Conservation (phyloP, 2,329 filamentous ascomycete species). For the Botryotinia globosa region DNA sequence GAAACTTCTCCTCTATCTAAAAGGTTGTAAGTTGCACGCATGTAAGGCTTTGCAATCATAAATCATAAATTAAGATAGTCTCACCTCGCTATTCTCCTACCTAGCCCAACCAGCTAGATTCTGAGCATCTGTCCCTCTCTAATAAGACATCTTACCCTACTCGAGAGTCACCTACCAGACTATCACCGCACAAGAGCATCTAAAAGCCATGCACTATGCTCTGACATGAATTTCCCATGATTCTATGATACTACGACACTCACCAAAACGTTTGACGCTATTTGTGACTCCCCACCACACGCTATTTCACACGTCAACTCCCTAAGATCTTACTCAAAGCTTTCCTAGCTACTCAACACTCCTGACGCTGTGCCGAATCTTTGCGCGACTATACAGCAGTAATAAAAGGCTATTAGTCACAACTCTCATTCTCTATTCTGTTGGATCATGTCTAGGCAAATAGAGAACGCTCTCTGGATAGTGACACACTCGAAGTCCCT, state of each 20-base stretch:
- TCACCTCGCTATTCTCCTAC: accelerated
- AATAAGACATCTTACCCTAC: accelerated
- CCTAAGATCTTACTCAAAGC: neutral
- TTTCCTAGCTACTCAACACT: neutral
- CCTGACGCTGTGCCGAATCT: neutral
- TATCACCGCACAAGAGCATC: neutral
- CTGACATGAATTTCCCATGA: neutral
- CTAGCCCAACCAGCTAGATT: accelerated
- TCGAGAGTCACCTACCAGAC: accelerated
- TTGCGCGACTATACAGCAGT: neutral
- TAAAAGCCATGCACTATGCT: neutral
- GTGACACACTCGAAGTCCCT: too few relatives aligned
- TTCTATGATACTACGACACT: neutral
- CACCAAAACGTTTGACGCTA: neutral
- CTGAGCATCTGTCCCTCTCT: accelerated
- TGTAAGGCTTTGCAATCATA: too few relatives aligned
- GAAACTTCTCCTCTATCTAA: neutral
- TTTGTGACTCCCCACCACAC: accelerated
- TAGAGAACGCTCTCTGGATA: too few relatives aligned
- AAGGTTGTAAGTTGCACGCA: accelerated
- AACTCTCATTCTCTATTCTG: neutral
- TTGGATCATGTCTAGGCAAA: too few relatives aligned
- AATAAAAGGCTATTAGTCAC: too few relatives aligned
- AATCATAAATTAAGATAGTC: neutral
- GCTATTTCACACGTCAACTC: accelerated